Evolutionary conservation across 768 basidiomycete species (phyloP).

Genomic region (Panaeolus papilionaceus): DNA sequence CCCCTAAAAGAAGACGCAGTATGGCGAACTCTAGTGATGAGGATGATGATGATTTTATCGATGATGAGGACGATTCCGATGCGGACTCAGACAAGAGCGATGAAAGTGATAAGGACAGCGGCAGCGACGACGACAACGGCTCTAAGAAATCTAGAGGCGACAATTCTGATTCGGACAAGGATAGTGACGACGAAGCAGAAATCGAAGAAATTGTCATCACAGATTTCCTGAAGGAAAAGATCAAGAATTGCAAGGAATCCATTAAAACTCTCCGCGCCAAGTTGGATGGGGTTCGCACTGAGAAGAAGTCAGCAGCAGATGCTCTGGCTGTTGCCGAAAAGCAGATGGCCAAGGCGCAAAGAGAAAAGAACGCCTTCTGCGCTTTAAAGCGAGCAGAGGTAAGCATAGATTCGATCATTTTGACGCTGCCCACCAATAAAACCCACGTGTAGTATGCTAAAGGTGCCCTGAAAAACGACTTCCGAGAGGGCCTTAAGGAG

Average conservation of each 20-base stretch:
- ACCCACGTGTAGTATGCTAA: conserved; percentile 50
- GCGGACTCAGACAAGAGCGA: conserved; percentile 19
- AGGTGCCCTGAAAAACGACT: conserved; percentile 64
- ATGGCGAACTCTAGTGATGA: conserved; percentile 28
- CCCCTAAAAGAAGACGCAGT: conserved; percentile 51
- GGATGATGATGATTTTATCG: conserved; percentile 43
- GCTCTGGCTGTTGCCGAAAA: conserved; percentile 44
- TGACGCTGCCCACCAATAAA: not conserved
- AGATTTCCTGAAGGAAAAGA: conserved; percentile 51
- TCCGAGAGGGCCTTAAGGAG: conserved; percentile 62
- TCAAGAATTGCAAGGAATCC: conserved; percentile 44
- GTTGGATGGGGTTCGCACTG: conserved; percentile 42
- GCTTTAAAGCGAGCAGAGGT: conserved; percentile 64
- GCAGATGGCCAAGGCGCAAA: conserved; percentile 51
- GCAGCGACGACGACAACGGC: conserved; percentile 34
- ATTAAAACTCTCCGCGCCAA: conserved; percentile 47
- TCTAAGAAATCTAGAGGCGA: conserved; percentile 37
- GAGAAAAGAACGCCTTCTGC: conserved; percentile 68
- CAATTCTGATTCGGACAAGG: conserved; percentile 25
- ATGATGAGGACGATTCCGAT: conserved; percentile 32
- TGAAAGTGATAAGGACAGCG: conserved; percentile 28
- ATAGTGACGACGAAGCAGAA: conserved; percentile 34
- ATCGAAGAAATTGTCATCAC: conserved; percentile 45
- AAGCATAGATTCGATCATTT: conserved; percentile 16
- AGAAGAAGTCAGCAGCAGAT: conserved; percentile 42